Percentiles rank a stretch among this genome's conserved stretches.
phyloP scores from a whole-genome alignment of 2,329 filamentous ascomycete species.

The Cryphonectria nitschkei region DNA sequence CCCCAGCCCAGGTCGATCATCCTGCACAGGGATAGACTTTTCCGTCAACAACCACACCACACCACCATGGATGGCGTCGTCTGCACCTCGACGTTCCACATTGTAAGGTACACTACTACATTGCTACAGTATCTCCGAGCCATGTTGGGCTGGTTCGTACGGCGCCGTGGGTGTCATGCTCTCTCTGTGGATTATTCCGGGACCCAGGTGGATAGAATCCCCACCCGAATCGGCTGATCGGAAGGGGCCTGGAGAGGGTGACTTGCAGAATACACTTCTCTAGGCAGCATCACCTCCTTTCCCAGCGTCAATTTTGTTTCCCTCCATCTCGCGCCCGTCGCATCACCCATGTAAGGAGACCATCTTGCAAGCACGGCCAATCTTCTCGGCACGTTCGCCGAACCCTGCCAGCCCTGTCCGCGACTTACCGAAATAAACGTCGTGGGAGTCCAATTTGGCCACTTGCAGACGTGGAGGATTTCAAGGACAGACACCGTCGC shows the following conservation, averaged over 20 bases:
- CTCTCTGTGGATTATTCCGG: background rate
- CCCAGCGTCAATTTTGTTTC: background rate
- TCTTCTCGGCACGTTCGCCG: slow-evolving; percentile 7
- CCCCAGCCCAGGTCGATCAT: background rate
- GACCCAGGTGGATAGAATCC: background rate
- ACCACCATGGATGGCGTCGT: background rate
- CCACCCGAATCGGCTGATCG: background rate
- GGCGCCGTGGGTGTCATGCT: background rate
- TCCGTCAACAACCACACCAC: background rate
- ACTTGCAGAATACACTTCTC: background rate
- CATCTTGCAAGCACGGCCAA: slow-evolving; percentile 4
- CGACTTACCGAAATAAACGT: slow-evolving; percentile 1
- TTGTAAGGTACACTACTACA: background rate
- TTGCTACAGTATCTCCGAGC: background rate
- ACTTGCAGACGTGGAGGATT: slow-evolving; percentile 2
- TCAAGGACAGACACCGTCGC: background rate
- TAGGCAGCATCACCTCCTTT: background rate
- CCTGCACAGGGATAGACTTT: too few relatives aligned
- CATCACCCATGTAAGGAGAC: slow-evolving; percentile 10
- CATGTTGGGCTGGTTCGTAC: background rate
- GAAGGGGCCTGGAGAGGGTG: background rate
- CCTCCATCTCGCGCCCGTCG: slow-evolving; percentile 9
- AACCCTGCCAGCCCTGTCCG: slow-evolving; percentile 1
- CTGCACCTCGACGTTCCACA: background rate
- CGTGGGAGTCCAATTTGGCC: background rate